A percentile compares a stretch with the other conserved stretches of the same genome.
Conservation (phyloP, 768 basidiomycete species). For the Dioszegia hungarica region DNA sequence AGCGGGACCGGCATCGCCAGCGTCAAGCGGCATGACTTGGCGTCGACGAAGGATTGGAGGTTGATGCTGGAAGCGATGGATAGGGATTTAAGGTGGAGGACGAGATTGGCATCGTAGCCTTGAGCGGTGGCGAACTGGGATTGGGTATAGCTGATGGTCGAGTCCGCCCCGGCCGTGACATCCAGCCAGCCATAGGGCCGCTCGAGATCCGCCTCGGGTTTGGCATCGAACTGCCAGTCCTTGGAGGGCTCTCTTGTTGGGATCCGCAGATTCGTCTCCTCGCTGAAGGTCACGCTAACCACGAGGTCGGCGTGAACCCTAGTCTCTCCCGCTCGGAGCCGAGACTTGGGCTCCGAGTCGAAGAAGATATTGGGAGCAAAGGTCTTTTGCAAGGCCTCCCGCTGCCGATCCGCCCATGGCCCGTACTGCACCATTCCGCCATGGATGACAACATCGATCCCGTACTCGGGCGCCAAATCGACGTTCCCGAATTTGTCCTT, state of each 20-base stretch:
- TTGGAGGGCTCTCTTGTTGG: conserved; percentile 91
- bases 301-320: conserved; percentile 78
- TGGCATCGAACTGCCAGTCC: conserved; percentile 91
- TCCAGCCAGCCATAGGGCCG: conserved; percentile 60
- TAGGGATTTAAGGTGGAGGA: conserved; percentile 77
- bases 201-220: conserved; percentile 16
- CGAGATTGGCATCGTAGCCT: conserved; percentile 75
- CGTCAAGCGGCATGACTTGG: conserved; percentile 63
- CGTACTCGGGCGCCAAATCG: conserved; percentile 87
- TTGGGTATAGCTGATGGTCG: conserved; percentile 76
- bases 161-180: conserved; percentile 68
- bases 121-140: conserved; percentile 68
- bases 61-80: conserved; percentile 78
- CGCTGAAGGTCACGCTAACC: conserved; percentile 73
- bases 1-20: conserved; percentile 67
- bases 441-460: conserved; percentile 73
- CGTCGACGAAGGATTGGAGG: conserved; percentile 69
- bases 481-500: conserved; percentile 73
- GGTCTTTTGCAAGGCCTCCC: conserved; percentile 67
- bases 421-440: conserved; percentile 77
- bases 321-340: conserved; percentile 64
- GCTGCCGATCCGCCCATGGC: conserved; percentile 93
- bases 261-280: conserved; percentile 70
- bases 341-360: conserved; percentile 57
- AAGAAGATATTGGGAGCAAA: conserved; percentile 82